phyloP scores from a whole-genome alignment of 345 rosid genomes.

The Arabidopsis arenosa region DNA sequence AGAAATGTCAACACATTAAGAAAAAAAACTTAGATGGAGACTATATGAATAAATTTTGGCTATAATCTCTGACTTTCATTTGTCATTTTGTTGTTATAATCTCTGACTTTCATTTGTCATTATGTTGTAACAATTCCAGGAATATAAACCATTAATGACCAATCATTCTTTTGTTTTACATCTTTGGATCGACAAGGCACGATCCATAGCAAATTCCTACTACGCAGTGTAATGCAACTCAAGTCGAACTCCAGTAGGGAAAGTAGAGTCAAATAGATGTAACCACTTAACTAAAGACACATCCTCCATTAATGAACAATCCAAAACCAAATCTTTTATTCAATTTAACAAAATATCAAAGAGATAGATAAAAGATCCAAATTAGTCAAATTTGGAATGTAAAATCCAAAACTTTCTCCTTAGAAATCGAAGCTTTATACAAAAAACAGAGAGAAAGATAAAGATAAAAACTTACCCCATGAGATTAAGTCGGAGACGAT shows the following conservation, averaged over 20 bases:
- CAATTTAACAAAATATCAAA: conserved; percentile 11
- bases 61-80: background rate
- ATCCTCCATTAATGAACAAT: background rate
- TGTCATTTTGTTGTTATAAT: too few relatives aligned
- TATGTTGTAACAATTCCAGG: background rate
- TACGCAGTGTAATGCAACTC: too few relatives aligned
- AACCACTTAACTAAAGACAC: too few relatives aligned
- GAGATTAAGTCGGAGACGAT: conserved; percentile 85
- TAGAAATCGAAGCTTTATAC: conserved; percentile 1
- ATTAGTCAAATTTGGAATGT: background rate
- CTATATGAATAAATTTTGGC: background rate
- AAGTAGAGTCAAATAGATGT: background rate
- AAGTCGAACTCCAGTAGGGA: too few relatives aligned
- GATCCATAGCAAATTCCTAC: too few relatives aligned
- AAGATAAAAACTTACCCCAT: conserved; percentile 64
- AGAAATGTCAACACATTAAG: background rate
- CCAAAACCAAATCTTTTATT: background rate
- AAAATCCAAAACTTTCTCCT: background rate
- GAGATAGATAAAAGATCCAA: background rate
- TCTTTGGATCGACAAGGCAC: too few relatives aligned
- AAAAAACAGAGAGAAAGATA: background rate
- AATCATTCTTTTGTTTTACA: background rate
- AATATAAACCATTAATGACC: background rate
- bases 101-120: background rate
- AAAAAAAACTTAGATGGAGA: background rate